Evolutionary conservation across 2,329 filamentous ascomycete species (phyloP).

Genomic region (Ascocoryne sarcoides): DNA sequence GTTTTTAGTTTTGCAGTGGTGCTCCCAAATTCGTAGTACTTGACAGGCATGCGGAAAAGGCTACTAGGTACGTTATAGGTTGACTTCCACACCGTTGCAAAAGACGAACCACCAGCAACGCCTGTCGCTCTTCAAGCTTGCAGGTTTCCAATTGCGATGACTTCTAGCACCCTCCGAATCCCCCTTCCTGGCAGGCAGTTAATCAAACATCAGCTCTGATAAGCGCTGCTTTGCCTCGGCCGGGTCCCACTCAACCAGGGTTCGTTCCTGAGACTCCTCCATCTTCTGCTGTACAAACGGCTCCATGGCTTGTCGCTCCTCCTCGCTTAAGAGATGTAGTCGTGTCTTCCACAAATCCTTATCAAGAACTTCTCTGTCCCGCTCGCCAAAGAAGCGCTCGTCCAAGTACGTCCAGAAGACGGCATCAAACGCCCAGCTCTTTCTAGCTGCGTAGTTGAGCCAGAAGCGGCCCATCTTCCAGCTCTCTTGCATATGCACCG

Average conservation of each 20-base stretch:
- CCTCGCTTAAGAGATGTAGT: constrained; percentile 21
- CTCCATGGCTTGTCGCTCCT: constrained; percentile 25
- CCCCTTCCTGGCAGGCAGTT: too few species aligned
- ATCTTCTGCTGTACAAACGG: constrained; percentile 28
- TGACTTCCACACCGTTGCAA: too few species aligned
- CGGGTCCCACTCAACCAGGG: constrained; percentile 8
- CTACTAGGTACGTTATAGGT: too few species aligned
- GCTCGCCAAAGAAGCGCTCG: background rate
- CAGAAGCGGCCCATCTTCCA: constrained; percentile 30
- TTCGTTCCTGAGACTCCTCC: constrained; percentile 16
- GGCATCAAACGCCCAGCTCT: constrained; percentile 32
- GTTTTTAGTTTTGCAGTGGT: too few species aligned
- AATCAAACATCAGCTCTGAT: constrained; percentile 2
- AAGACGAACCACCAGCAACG: too few species aligned
- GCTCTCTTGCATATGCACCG: constrained; percentile 30
- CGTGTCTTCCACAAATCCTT: constrained; percentile 23
- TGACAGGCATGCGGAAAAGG: too few species aligned
- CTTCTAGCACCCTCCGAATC: too few species aligned
- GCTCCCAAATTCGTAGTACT: too few species aligned
- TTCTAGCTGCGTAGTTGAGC: constrained; percentile 30
- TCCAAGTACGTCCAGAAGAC: background rate
- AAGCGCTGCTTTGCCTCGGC: constrained; percentile 1
- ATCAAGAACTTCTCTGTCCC: background rate
- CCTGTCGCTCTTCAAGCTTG: too few species aligned
- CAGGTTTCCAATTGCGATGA: too few species aligned